Percentiles rank a stretch among this genome's conserved stretches.
phyloP scores from a whole-genome alignment of 768 basidiomycete species.

The Arthromyces matolae region DNA sequence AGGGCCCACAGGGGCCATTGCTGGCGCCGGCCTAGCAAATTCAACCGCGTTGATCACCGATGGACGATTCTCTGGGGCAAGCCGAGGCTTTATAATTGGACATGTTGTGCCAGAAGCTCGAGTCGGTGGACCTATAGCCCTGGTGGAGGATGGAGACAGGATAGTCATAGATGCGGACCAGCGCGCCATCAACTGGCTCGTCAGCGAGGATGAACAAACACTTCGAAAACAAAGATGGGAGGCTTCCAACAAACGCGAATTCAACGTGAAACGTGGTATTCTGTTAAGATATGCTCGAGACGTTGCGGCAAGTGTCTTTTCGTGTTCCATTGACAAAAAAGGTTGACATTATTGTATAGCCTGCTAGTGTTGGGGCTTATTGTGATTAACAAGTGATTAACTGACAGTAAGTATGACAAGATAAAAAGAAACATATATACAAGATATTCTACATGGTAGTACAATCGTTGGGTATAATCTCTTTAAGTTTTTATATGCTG shows the following conservation, averaged over 20 bases:
- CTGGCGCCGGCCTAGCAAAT: slow-evolving; percentile 77
- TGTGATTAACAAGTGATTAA: slow-evolving; percentile 48
- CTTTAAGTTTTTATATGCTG: too few species aligned
- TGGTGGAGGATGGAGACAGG: slow-evolving; percentile 78
- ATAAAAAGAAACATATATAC: slow-evolving; percentile 12
- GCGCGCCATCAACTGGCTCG: slow-evolving; percentile 68
- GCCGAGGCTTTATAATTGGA: slow-evolving; percentile 51
- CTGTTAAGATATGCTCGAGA: slow-evolving; percentile 80
- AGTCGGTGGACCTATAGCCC: slow-evolving; percentile 82
- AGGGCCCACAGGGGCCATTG: slow-evolving; percentile 81
- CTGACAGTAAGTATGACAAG: neutral
- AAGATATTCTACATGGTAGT: neutral
- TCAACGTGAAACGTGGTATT: slow-evolving; percentile 72
- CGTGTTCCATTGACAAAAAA: neutral
- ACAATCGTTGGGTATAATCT: neutral
- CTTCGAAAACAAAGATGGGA: slow-evolving; percentile 66
- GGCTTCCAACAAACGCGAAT: slow-evolving; percentile 54
- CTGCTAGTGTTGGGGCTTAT: slow-evolving; percentile 79
- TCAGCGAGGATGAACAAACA: slow-evolving; percentile 62
- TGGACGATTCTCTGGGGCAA: slow-evolving; percentile 86
- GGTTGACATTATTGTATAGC: slow-evolving; percentile 38
- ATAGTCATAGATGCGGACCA: slow-evolving; percentile 70
- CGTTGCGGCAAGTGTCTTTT: slow-evolving; percentile 64
- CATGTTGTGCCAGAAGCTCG: slow-evolving; percentile 62
- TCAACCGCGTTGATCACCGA: slow-evolving; percentile 84